phyloP scores from a whole-genome alignment of 139 green algal species.

The Coccomyxa sp. region DNA sequence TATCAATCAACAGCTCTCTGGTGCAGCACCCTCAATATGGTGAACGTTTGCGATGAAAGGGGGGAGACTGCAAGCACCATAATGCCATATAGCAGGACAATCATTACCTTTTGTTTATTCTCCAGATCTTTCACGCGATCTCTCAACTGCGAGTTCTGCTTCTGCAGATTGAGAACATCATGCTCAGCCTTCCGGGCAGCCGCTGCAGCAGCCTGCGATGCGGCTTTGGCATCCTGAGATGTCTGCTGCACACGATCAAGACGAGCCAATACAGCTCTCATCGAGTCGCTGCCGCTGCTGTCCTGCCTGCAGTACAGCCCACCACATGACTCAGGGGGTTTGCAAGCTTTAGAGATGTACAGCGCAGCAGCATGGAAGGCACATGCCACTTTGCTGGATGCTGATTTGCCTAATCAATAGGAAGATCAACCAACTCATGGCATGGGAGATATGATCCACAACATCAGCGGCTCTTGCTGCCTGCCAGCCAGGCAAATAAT shows the following conservation, averaged over 20 bases:
- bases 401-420: too few species aligned
- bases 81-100: too few species aligned
- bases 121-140: constrained; percentile 4
- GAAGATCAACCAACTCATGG: too few species aligned
- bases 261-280: background rate
- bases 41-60: too few species aligned
- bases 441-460: too few species aligned
- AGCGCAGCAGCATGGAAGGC: background rate
- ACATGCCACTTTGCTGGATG: background rate
- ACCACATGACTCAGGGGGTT: background rate
- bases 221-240: background rate
- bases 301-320: background rate
- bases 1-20: too few species aligned
- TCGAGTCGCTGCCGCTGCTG: background rate
- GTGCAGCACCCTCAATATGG: too few species aligned
- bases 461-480: too few species aligned
- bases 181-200: background rate
- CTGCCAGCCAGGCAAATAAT: too few species aligned
- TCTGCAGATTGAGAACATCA: background rate
- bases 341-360: background rate
- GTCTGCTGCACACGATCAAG: background rate
- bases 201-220: too few species aligned
- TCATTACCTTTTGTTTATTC: background rate
- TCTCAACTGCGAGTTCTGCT: background rate
- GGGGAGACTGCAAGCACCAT: too few species aligned